A percentile compares a stretch with the other conserved stretches of the same genome.
phyloP scores from a whole-genome alignment of 345 rosid genomes.

The Citropsis articulata region DNA sequence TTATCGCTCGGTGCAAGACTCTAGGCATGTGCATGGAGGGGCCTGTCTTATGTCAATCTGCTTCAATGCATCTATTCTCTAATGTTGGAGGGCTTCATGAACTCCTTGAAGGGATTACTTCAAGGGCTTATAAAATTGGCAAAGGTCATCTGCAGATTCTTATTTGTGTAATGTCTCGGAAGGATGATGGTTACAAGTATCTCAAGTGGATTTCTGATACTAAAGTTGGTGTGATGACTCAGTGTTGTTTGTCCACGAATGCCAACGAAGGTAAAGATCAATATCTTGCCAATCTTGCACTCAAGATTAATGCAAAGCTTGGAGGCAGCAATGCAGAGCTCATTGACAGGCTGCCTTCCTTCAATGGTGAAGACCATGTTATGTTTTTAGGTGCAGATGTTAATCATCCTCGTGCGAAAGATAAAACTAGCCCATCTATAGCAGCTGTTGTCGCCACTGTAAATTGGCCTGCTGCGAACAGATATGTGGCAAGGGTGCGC shows the following conservation, averaged over 20 bases:
- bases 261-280: slow-evolving; percentile 57
- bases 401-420: slow-evolving; percentile 65
- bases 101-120: slow-evolving; percentile 39
- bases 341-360: slow-evolving; percentile 44
- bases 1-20: slow-evolving; percentile 41
- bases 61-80: slow-evolving; percentile 46
- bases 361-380: slow-evolving; percentile 41
- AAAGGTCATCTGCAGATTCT: slow-evolving; percentile 52
- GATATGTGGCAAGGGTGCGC: slow-evolving; percentile 69
- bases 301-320: slow-evolving; percentile 92
- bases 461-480: slow-evolving; percentile 92
- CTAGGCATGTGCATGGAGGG: slow-evolving; percentile 57
- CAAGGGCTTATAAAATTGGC: slow-evolving; percentile 21
- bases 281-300: slow-evolving; percentile 69
- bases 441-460: slow-evolving; percentile 82
- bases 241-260: slow-evolving; percentile 55
- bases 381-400: slow-evolving; percentile 95
- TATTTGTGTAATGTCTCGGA: slow-evolving; percentile 73
- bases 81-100: slow-evolving; percentile 33
- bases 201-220: slow-evolving; percentile 88
- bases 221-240: slow-evolving; percentile 72
- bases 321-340: slow-evolving; percentile 92
- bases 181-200: slow-evolving; percentile 63
- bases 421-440: slow-evolving; percentile 66
- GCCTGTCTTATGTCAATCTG: slow-evolving; percentile 27